Conservation (phyloP, 495 filamentous ascomycete species). For the Tirmania nivea region DNA sequence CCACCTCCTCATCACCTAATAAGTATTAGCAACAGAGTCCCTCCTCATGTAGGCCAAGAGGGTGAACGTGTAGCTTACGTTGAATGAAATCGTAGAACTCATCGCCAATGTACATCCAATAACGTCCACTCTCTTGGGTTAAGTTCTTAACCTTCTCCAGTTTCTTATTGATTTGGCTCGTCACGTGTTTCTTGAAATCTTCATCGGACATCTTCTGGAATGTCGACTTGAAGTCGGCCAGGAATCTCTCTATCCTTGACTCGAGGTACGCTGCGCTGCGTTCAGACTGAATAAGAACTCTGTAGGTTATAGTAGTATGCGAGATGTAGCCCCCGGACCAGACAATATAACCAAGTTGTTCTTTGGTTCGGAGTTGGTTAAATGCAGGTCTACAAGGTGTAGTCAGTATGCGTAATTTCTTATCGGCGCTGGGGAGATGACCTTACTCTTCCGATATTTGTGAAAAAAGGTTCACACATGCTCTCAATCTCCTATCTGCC, state of each 20-base stretch:
- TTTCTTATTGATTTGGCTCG: conserved; percentile 67
- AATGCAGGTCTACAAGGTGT: conserved; percentile 39
- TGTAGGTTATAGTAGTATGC: conserved; percentile 55
- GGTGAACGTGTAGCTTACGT: conserved; percentile 29
- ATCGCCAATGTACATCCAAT: conserved; percentile 65
- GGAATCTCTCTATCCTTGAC: conserved; percentile 64
- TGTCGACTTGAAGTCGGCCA: conserved; percentile 37
- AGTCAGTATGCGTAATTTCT: too few species aligned
- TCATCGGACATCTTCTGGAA: conserved; percentile 57
- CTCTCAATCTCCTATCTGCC: conserved; percentile 40
- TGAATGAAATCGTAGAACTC: conserved; percentile 80
- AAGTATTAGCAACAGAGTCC: too few species aligned
- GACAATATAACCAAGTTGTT: conserved; percentile 93
- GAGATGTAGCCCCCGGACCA: conserved; percentile 54
- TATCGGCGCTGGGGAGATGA: neutral
- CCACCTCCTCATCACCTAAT: conserved; percentile 53
- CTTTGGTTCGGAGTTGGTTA: conserved; percentile 83
- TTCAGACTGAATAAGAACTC: conserved; percentile 90
- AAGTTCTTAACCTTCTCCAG: conserved; percentile 89
- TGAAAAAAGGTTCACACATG: conserved; percentile 62
- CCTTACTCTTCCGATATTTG: conserved; percentile 64
- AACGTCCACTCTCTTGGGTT: conserved; percentile 55
- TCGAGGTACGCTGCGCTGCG: conserved; percentile 64
- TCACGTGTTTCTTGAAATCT: conserved; percentile 80
- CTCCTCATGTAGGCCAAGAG: neutral